Evolutionary conservation across 768 basidiomycete genomes (phyloP), one percentile per base, ranked within the genome.

Genomic region (Lenzites betulinus): DNA sequence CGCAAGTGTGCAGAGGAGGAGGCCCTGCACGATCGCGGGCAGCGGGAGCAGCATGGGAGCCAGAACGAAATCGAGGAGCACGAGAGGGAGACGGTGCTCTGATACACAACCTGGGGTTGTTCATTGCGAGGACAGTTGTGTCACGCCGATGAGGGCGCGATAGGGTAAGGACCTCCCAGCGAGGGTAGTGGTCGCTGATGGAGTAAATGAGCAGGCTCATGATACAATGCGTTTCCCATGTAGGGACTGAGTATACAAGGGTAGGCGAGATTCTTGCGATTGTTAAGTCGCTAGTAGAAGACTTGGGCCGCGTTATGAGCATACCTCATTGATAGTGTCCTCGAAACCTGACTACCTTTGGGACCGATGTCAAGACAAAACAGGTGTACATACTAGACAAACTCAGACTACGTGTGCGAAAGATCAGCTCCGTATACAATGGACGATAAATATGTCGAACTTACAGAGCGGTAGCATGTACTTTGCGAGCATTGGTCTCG

Each of bases 381-480:
- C 22, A 44, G 44, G 16, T n/a, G 9, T 15, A 75, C 85, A 69
- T 55, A 88, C 87, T 42, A 81, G 76, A 62, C 87, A 89, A 1
- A 88, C 82, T 59, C 82, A 83, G 41, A 88, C 88, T 78, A 70
- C 4, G 18, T 11, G 12, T 13, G 36, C n/a, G n/a, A n/a, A n/a
- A 6, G 8, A 11, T 20, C 38, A 15, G n/a, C 12, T 38, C 11
- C 33, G 7, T n/a, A 48, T 20, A 33, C 30, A 11, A 4, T 33
- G 4, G 6, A 33, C 6, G 26, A 2, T n/a, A 16, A 18, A 12
- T 16, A 28, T 26, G 30, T 33, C 30, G 46, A 3, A 82, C 92
- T 78, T 65, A 93, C 92, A 92, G 41, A 99, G 76, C 3, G 95
- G 95, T n/a, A 95, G 67, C 95, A 98, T 98, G 71, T 93, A 98